Evolutionary conservation across 2,329 filamentous ascomycete species (phyloP).

Genomic region (Chaetomiaceae sp.): DNA sequence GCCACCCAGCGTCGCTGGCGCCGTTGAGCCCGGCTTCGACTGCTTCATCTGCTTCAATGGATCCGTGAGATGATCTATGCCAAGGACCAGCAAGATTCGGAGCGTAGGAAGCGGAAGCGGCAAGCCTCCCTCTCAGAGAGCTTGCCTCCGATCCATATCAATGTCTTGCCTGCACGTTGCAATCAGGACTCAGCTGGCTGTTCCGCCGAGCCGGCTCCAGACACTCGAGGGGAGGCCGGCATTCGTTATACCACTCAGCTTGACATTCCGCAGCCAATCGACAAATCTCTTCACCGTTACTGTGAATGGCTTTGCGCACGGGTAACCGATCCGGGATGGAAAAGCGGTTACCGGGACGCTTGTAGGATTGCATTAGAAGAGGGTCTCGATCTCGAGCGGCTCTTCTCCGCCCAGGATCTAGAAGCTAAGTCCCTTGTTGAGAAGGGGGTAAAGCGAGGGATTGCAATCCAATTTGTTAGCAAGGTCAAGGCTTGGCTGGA

Average conservation of each 20-base stretch:
- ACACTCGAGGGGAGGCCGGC: too few relatives aligned
- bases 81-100: constrained; percentile 14
- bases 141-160: constrained; percentile 12
- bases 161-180: constrained; percentile 9
- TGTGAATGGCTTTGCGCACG: constrained; percentile 9
- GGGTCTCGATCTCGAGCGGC: constrained; percentile 6
- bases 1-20: background rate
- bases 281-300: constrained; percentile 7
- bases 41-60: background rate
- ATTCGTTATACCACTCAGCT: background rate
- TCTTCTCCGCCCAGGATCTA: constrained; percentile 1
- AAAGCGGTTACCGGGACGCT: constrained; percentile 3
- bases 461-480: constrained; percentile 17
- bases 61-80: constrained; percentile 13
- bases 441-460: constrained; percentile 12
- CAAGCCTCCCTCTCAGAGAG: constrained; percentile 7
- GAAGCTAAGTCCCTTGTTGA: constrained; percentile 11
- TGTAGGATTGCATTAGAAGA: too few relatives aligned
- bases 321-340: constrained; percentile 3
- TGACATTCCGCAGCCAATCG: too few relatives aligned
- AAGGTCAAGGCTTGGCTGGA: constrained; percentile 17
- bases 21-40: background rate
- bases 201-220: background rate
- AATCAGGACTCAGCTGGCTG: constrained; percentile 10
- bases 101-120: constrained; percentile 13